Evolutionary conservation across 2,329 filamentous ascomycete genomes (phyloP), one percentile per base, ranked within the genome.

Genomic region (Metarhizium guizhouense): DNA sequence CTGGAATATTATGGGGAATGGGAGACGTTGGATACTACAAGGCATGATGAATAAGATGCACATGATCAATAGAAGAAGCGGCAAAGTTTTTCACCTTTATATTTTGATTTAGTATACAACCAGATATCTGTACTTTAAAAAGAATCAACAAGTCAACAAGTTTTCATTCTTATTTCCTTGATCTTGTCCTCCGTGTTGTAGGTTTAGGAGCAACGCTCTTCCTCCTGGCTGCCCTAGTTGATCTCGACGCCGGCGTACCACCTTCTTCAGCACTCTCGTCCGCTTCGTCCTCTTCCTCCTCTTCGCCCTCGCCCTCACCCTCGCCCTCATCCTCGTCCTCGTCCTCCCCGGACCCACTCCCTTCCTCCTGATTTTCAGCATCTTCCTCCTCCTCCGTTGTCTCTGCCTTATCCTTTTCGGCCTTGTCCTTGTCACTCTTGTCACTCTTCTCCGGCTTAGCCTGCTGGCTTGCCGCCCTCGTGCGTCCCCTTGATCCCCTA

Each of bases 401-500:
- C 7, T 71, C 74, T 5, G 71, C 74, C 1, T 66, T 65, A 3
- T 67, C 67, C 7, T 62, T 59, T 7, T 62, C 62, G 1, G 56
- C 60, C 40, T 68, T 63, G 14, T 71, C 70, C 45, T 72, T 60
- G 6, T 62, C 59, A 47, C n/a, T 34, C 54, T 50, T 56, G n/a
- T 53, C 38, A 18, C 3, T 48, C 18, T 57, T 69, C 51, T 68
- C 66, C 6, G 67, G 62, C 61, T 75, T 76, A 13, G 70, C 73
- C 53, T 59, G 57, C 47, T 74, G 74, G 29, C 71, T 74, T 13
- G 71, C 71, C 0, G 70, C 72, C 50, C 76, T 72, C 61, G 76
- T 76, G 59, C 73, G 69, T 57, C 76, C 70, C 56, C 75, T 65
- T 1, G 71, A 67, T n/a, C 72, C 71, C 56, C 76, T 72, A 10